Conservation (phyloP, 148 eudicot species). For the Diospyros kaki region DNA sequence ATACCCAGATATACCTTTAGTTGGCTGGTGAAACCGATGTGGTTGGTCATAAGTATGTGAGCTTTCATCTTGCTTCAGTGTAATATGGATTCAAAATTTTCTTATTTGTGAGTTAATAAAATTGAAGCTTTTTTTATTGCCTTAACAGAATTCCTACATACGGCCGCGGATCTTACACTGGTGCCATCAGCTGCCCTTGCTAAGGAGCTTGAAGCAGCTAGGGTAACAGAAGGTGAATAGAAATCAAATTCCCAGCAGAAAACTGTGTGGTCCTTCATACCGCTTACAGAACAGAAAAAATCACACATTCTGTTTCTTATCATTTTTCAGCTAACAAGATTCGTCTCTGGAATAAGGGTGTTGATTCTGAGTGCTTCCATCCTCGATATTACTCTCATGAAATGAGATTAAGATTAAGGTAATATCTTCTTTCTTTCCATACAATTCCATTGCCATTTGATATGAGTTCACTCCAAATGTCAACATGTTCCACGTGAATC, state of each 20-base stretch:
- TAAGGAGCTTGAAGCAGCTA: conserved; percentile 80
- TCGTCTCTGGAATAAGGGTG: conserved; percentile 98
- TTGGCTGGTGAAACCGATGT: conserved; percentile 98
- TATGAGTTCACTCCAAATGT: conserved; percentile 7
- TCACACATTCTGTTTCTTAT: neutral
- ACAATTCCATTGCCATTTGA: neutral
- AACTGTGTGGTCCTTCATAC: neutral
- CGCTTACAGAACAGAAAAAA: neutral
- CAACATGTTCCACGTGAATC: conserved; percentile 17
- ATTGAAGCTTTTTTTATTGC: neutral
- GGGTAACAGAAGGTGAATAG: conserved; percentile 73
- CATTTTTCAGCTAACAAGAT: conserved; percentile 45
- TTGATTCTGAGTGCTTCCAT: conserved; percentile 94
- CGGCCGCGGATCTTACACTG: conserved; percentile 89
- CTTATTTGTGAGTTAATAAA: conserved; percentile 5
- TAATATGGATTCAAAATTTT: neutral
- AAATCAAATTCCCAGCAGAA: neutral
- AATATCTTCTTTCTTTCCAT: neutral
- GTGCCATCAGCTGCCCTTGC: conserved; percentile 97
- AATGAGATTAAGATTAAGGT: conserved; percentile 87
- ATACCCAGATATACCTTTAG: conserved; percentile 97
- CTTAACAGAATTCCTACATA: conserved; percentile 79
- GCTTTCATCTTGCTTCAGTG: conserved; percentile 6
- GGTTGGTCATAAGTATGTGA: conserved; percentile 85
- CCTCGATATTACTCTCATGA: conserved; percentile 72